Evolutionary conservation across 164 flowering plant species (phyloP).

Genomic region (Vitis cinerea): DNA sequence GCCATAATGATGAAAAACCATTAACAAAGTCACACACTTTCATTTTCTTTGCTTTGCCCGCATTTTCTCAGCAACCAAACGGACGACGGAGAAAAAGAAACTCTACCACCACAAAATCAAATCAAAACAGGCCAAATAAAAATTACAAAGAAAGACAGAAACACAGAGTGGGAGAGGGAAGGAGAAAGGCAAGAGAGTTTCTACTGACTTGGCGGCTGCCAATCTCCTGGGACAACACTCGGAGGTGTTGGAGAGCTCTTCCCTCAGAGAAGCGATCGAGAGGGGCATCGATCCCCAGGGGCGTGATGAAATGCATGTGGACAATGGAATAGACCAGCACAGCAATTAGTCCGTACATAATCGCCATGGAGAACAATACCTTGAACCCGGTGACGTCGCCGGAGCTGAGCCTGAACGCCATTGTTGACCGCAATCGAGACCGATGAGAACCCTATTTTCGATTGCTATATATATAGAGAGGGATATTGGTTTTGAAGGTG

Average conservation of each 20-base stretch:
- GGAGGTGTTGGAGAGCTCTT: slow-evolving; percentile 75
- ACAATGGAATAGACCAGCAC: slow-evolving; percentile 47
- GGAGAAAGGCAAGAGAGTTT: neutral
- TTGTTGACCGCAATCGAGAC: slow-evolving; percentile 2
- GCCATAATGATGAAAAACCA: too few species aligned
- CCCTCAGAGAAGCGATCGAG: slow-evolving; percentile 84
- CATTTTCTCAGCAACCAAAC: too few species aligned
- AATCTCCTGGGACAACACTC: slow-evolving; percentile 66
- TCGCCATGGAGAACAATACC: slow-evolving; percentile 38
- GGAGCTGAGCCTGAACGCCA: slow-evolving; percentile 43
- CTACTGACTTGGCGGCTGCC: slow-evolving; percentile 78
- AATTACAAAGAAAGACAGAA: neutral
- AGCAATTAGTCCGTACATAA: slow-evolving; percentile 66
- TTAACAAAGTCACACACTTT: too few species aligned
- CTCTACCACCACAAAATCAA: neutral
- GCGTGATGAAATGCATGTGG: slow-evolving; percentile 68
- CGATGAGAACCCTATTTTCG: neutral
- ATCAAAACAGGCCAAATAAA: neutral
- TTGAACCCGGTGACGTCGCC: slow-evolving; percentile 62
- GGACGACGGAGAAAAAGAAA: too few species aligned
- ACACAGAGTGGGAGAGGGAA: neutral
- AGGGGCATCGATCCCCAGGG: slow-evolving; percentile 73
- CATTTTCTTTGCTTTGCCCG: too few species aligned
- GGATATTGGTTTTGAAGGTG: too few species aligned
- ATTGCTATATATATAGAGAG: neutral